phyloP scores from a whole-genome alignment of 352 stramenopile genomes.

The Phytophthora foliorum region DNA sequence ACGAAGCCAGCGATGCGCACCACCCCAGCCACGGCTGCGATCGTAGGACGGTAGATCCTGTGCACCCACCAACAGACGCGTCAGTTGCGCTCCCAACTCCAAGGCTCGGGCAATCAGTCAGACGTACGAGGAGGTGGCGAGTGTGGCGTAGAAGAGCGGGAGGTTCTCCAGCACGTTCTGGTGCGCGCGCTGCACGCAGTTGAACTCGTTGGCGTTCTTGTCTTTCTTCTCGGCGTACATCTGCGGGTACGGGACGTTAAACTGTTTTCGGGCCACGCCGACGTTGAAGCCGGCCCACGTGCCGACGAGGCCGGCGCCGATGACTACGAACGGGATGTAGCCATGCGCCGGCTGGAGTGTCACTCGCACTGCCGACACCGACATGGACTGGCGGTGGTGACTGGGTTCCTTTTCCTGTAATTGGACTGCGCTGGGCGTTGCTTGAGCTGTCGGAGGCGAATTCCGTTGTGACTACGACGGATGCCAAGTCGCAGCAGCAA shows the following conservation, averaged over 20 bases:
- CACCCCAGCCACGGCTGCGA: slow-evolving; percentile 45
- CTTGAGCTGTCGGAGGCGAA: slow-evolving; percentile 36
- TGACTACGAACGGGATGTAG: slow-evolving; percentile 65
- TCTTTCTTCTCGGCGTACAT: slow-evolving; percentile 78
- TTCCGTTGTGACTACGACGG: slow-evolving; percentile 27
- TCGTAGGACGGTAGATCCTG: slow-evolving; percentile 54
- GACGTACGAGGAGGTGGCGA: slow-evolving; percentile 54
- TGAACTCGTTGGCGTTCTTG: slow-evolving; percentile 79
- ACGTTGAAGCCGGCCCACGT: slow-evolving; percentile 72
- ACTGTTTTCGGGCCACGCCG: slow-evolving; percentile 68
- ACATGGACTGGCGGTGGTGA: slow-evolving; percentile 33
- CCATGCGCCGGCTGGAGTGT: slow-evolving; percentile 71
- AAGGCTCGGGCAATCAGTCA: background rate
- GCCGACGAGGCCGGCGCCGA: slow-evolving; percentile 64
- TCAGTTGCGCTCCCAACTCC: background rate
- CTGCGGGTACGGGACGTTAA: slow-evolving; percentile 67
- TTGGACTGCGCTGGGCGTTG: slow-evolving; percentile 3
- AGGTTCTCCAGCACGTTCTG: slow-evolving; percentile 86
- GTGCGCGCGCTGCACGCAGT: slow-evolving; percentile 86
- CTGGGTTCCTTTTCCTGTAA: slow-evolving; percentile 1
- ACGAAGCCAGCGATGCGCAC: slow-evolving; percentile 55
- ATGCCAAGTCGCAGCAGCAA: slow-evolving; percentile 14
- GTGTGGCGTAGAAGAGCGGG: slow-evolving; percentile 47
- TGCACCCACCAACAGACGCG: slow-evolving; percentile 1
- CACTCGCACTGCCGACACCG: slow-evolving; percentile 54